Base-by-base conservation (phyloP, 345 rosid species). In the rapeseed (Brassica napus) region DNA sequence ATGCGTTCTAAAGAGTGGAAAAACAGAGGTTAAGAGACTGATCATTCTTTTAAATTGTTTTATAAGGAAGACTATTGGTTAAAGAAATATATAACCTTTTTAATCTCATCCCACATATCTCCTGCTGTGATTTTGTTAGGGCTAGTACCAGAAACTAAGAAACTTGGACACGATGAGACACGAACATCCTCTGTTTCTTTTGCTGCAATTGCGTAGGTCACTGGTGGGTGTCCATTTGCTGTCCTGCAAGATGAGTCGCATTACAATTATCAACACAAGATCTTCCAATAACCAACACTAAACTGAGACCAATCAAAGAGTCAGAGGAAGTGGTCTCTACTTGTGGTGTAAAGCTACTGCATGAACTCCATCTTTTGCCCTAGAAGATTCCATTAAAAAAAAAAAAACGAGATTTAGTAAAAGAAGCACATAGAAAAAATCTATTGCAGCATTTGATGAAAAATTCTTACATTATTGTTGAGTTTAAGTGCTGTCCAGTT, bases 31-130 rank as follows among this genome's bases (percentile, higher is more conserved):
- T 34, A 23, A 5, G 14, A 34, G 14, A 34, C 14, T 12, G 34
- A 16, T 66, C 7, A 34, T 75, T 28, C 9, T 65, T 54, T 2
- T 30, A 35, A 2, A 14, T 12, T 47, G n/a, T 47, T n/a, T n/a
- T 47, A 47, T 14, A 47, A 47, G 54, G 8, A 15, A 23, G 7
- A 76, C 35, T 77, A 1, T 39, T 44, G 21, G 4, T 4, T 31
- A 23, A 21, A 1, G 9, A n/a, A 26, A 4, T 60, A 58, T 64
- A 18, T 18, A 18, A 18, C 99, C 97, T 89, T 84, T 80, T 91
- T 91, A 12, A 95, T 86, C 74, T 95, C 96, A 79, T 90, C 83
- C 99, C 99, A 92, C 94, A 92, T 90, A 65, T 90, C 93, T 85
- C 87, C 88, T n/a, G 94, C 93, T 16, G 89, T 86, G 77, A 90